A percentile compares a stretch with the other conserved stretches of the same genome.
These are phyloP conservation scores for Cotoneaster glaucophyllus DNA, from an alignment of 306 rosid genomes.

Conservation along the genomic window DNA sequence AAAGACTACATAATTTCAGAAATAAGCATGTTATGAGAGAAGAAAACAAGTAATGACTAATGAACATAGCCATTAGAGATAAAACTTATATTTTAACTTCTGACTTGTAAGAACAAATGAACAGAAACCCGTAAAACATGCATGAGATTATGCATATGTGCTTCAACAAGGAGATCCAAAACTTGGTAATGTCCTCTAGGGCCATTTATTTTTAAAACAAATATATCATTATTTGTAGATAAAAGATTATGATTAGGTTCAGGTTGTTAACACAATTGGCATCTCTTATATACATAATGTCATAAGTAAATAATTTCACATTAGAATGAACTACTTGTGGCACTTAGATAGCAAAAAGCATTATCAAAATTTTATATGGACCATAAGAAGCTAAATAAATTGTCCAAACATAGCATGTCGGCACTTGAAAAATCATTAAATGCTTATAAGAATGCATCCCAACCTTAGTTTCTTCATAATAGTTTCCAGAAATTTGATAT, in stretches of 20 bases:
- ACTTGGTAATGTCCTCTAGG: not conserved
- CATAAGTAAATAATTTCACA: not conserved
- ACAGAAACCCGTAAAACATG: not conserved
- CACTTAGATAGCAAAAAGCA: not conserved
- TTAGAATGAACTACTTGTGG: not conserved
- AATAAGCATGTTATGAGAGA: not conserved
- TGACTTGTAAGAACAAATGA: not conserved
- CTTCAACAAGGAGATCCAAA: not conserved
- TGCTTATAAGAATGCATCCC: not conserved
- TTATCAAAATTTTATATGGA: not conserved
- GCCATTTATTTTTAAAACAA: not conserved
- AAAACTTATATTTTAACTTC: not conserved
- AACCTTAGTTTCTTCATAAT: conserved; percentile 48
- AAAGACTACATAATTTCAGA: not conserved
- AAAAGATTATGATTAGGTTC: not conserved
- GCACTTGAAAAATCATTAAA: not conserved
- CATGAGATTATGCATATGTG: not conserved
- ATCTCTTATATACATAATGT: not conserved
- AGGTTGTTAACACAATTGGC: not conserved
- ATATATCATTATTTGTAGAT: not conserved
- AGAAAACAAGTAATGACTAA: conserved; percentile 1
- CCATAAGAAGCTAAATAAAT: not conserved
- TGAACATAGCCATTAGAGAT: not conserved
- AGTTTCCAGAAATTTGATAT: conserved; percentile 44
- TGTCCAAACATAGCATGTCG: not conserved